Evolutionary conservation across 2,329 filamentous ascomycete species (phyloP).

Genomic region (Hymenoscyphus scutula): DNA sequence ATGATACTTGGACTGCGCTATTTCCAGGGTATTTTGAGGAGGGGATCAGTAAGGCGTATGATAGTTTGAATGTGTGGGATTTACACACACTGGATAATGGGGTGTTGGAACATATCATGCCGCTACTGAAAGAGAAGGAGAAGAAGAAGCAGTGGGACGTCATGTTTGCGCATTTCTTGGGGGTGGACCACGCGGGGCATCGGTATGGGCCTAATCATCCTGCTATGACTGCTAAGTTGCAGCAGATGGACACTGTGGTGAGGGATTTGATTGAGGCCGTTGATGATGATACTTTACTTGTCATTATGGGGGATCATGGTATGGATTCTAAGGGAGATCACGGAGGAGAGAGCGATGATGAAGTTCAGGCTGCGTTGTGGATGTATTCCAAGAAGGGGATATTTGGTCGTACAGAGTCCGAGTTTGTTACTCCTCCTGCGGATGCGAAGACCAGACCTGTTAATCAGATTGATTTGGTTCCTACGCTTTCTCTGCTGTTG

Average conservation of each 20-base stretch:
- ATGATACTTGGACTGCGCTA: constrained; percentile 93
- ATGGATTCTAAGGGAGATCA: constrained; percentile 98
- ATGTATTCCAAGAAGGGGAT: constrained; percentile 90
- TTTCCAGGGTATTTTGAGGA: constrained; percentile 93
- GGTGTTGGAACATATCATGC: constrained; percentile 86
- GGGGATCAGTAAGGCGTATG: constrained; percentile 83
- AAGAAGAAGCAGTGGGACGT: constrained; percentile 80
- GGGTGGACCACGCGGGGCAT: constrained; percentile 95
- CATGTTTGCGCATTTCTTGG: constrained; percentile 90
- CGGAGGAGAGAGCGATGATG: constrained; percentile 95
- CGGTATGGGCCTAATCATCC: constrained; percentile 90
- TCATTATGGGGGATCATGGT: constrained; percentile 98
- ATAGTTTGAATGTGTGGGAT: constrained; percentile 98
- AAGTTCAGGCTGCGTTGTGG: constrained; percentile 92
- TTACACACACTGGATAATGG: constrained; percentile 95
- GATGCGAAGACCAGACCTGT: constrained; percentile 75
- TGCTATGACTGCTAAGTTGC: constrained; percentile 86
- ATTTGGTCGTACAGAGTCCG: constrained; percentile 73
- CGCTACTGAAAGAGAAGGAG: constrained; percentile 62
- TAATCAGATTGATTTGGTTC: constrained; percentile 91
- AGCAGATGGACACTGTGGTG: constrained; percentile 85
- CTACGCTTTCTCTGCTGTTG: constrained; percentile 81
- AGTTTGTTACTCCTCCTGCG: constrained; percentile 55
- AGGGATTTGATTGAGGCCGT: constrained; percentile 67
- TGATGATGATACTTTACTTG: constrained; percentile 81